These are phyloP conservation scores for Pleurotus eryngii DNA, from an alignment of 768 basidiomycete genomes.

Conservation along the genomic window DNA sequence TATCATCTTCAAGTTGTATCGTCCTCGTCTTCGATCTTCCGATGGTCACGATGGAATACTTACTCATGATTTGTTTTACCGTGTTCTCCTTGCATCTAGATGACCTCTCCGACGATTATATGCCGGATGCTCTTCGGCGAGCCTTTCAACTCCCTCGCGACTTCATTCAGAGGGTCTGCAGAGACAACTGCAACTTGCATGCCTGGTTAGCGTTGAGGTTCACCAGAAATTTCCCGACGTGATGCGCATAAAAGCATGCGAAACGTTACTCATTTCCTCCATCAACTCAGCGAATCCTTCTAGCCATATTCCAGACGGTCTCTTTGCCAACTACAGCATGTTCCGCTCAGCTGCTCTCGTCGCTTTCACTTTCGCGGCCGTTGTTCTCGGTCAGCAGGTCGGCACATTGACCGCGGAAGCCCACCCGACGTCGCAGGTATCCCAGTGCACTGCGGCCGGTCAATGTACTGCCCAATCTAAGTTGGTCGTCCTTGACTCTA, in stretches of 20 bases:
- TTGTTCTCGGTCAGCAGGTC: constrained; percentile 5
- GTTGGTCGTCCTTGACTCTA: constrained; percentile 6
- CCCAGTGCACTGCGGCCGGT: constrained; percentile 2
- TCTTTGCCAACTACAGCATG: not conserved
- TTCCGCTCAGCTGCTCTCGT: constrained; percentile 3
- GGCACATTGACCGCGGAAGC: constrained; percentile 6
- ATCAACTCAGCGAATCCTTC: not conserved
- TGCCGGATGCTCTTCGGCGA: constrained; percentile 5
- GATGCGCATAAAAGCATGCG: not conserved
- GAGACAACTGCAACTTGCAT: no score
- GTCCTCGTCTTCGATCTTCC: not conserved
- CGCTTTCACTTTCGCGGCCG: constrained; percentile 4
- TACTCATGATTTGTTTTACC: no score
- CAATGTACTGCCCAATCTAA: not conserved
- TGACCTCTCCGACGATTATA: not conserved
- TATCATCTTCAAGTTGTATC: not conserved
- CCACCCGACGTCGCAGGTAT: not conserved
- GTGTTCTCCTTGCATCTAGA: no score
- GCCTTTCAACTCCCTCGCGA: not conserved
- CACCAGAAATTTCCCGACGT: not conserved
- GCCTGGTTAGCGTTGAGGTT: not conserved
- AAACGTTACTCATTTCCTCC: not conserved
- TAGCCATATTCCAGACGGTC: not conserved
- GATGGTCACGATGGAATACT: not conserved
- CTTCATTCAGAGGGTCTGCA: no score